phyloP scores from a whole-genome alignment of 306 rosid genomes.

The Vigna unguiculata region DNA sequence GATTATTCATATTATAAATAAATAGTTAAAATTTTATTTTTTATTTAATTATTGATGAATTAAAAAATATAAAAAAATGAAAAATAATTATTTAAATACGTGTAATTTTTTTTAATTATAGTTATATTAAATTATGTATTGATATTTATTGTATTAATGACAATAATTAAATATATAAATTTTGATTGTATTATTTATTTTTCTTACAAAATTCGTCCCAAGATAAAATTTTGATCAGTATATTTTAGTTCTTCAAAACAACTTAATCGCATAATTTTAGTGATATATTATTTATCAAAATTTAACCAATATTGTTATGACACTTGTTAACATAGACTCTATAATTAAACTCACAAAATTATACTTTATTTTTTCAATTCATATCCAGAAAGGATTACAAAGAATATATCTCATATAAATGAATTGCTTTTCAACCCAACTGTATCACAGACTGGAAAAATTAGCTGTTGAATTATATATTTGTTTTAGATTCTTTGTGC shows the following conservation, averaged over 20 bases:
- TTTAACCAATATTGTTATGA: background rate
- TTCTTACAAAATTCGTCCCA: too few species aligned
- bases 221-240: too few species aligned
- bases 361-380: background rate
- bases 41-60: too few species aligned
- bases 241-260: background rate
- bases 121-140: too few species aligned
- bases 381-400: constrained; percentile 1
- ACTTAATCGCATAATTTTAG: background rate
- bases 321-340: background rate
- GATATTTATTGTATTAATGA: too few species aligned
- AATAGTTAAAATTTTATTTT: too few species aligned
- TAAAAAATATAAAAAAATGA: too few species aligned
- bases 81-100: too few species aligned
- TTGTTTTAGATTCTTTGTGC: background rate
- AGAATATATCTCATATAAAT: background rate
- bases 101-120: too few species aligned
- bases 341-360: background rate
- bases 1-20: too few species aligned
- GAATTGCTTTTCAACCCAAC: background rate
- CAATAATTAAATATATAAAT: too few species aligned
- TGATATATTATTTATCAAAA: background rate
- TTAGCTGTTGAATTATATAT: constrained; percentile 11
- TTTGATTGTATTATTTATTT: too few species aligned
- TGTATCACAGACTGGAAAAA: constrained; percentile 20